phyloP scores from a whole-genome alignment of 331 rosid genomes.

The Arachis monticola region DNA sequence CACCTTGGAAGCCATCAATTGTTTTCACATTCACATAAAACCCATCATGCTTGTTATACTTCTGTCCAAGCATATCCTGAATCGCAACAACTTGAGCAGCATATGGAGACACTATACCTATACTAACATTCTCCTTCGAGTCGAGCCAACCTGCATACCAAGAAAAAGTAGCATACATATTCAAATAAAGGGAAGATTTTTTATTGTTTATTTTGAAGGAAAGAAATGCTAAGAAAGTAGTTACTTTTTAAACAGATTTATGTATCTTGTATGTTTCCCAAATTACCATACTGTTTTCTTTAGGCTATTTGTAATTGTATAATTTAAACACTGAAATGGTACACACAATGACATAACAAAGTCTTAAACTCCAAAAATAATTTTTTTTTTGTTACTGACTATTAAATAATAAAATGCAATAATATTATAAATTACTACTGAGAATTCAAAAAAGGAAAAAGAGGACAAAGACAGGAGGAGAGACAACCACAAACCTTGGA shows the following conservation, averaged over 20 bases:
- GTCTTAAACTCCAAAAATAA: neutral
- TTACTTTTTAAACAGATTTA: neutral
- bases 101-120: conserved; percentile 77
- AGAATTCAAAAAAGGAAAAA: neutral
- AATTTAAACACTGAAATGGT: neutral
- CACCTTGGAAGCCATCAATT: conserved; percentile 74
- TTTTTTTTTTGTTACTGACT: neutral
- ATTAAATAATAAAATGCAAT: neutral
- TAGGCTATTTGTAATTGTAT: neutral
- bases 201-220: neutral
- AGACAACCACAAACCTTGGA: conserved; percentile 49
- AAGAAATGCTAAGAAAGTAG: neutral
- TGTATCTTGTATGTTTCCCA: neutral
- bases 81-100: conserved; percentile 71
- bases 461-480: neutral
- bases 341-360: neutral
- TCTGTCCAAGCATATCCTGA: conserved; percentile 52
- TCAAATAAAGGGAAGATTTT: neutral
- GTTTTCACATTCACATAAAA: conserved; percentile 63
- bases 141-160: conserved; percentile 50
- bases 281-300: neutral
- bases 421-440: conserved; percentile 8
- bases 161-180: neutral
- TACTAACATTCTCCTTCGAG: conserved; percentile 46
- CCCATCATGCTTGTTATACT: conserved; percentile 41